Conservation (phyloP, 441 rosid genomes). For the Erysimum cheiri region DNA sequence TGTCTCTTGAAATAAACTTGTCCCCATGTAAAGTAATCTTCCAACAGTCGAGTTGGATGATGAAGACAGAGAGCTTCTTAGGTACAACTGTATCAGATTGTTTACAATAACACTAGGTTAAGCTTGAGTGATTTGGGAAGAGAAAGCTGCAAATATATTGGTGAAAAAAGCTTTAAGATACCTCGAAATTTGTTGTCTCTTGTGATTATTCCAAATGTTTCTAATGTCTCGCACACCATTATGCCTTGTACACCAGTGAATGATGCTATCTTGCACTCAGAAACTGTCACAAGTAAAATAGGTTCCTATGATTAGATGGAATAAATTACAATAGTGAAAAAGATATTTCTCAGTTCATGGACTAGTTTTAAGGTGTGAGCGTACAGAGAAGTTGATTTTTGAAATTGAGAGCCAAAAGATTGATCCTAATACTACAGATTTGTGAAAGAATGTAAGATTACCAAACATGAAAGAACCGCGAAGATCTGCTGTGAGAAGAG, state of each 20-base stretch:
- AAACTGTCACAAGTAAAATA: conserved; percentile 56
- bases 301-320: neutral
- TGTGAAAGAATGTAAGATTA: conserved; percentile 37
- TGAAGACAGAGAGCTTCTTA: conserved; percentile 69
- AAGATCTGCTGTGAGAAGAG: conserved; percentile 74
- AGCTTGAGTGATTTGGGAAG: neutral
- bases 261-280: conserved; percentile 66
- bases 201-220: conserved; percentile 81
- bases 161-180: conserved; percentile 33
- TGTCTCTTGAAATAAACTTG: conserved; percentile 72
- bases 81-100: conserved; percentile 70
- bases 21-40: conserved; percentile 79
- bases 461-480: conserved; percentile 86
- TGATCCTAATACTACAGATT: neutral
- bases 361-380: conserved; percentile 10
- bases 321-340: neutral
- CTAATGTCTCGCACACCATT: conserved; percentile 87
- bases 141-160: neutral
- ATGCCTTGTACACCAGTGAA: conserved; percentile 73
- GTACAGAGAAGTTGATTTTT: neutral
- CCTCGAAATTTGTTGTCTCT: conserved; percentile 67
- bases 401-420: conserved; percentile 14
- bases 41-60: conserved; percentile 79
- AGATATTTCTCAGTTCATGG: conserved; percentile 1
- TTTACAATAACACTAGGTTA: neutral